Percentiles rank a stretch among this genome's conserved stretches.
Conservation (phyloP, 2,329 filamentous ascomycete genomes). For the Stagonosporopsis vannaccii region DNA sequence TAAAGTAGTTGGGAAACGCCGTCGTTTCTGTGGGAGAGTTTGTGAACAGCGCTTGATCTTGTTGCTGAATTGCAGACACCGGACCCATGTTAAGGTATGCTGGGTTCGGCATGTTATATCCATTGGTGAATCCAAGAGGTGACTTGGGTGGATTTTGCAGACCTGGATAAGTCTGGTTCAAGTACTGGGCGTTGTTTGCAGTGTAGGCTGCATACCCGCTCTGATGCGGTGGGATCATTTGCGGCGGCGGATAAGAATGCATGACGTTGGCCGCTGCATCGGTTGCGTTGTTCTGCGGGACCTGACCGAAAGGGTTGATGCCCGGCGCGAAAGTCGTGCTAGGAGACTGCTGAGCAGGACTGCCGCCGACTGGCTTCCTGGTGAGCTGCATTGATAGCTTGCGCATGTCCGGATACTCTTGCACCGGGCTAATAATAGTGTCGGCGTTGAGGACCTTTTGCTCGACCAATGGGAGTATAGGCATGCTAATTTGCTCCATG, state of each 20-base stretch:
- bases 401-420: constrained; percentile 45
- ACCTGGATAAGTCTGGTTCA: constrained; percentile 46
- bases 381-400: constrained; percentile 40
- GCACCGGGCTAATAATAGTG: constrained; percentile 48
- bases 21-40: constrained; percentile 48
- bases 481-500: constrained; percentile 90
- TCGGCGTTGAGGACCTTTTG: constrained; percentile 49
- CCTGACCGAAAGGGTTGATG: constrained; percentile 40
- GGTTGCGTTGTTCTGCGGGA: constrained; percentile 33
- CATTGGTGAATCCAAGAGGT: constrained; percentile 39
- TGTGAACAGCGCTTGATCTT: constrained; percentile 42
- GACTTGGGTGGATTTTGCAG: constrained; percentile 40
- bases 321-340: constrained; percentile 42
- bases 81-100: constrained; percentile 34
- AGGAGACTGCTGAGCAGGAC: constrained; percentile 39
- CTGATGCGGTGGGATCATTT: constrained; percentile 35
- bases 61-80: constrained; percentile 40
- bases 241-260: constrained; percentile 51
- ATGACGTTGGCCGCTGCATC: constrained; percentile 37
- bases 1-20: constrained; percentile 44
- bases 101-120: constrained; percentile 39
- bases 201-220: constrained; percentile 34
- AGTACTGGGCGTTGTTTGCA: constrained; percentile 28
- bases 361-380: constrained; percentile 37
- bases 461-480: constrained; percentile 65